Evolutionary conservation across 1,284 basidiomycete species (phyloP).

Genomic region (Marasmius sp.): DNA sequence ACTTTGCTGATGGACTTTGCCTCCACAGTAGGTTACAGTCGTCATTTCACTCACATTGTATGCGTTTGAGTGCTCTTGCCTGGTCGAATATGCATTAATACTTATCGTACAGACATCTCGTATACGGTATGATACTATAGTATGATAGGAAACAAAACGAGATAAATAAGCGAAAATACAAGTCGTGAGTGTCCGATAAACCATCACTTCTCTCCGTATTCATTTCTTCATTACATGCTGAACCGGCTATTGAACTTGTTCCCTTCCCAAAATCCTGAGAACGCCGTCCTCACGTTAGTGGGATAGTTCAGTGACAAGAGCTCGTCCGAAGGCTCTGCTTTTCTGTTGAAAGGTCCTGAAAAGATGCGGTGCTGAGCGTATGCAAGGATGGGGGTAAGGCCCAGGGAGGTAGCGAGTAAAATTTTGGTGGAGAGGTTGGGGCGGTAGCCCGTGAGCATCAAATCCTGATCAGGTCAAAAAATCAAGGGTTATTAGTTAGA

Average conservation of each 20-base stretch:
- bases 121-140: too few relatives aligned
- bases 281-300: slow-evolving; percentile 8
- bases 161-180: too few relatives aligned
- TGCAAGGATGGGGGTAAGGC: slow-evolving; percentile 39
- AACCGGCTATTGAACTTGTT: slow-evolving; percentile 1
- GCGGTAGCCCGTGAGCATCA: slow-evolving; percentile 42
- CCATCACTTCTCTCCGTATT: not conserved
- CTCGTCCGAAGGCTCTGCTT: slow-evolving; percentile 17
- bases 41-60: too few relatives aligned
- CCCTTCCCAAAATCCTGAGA: slow-evolving; percentile 9
- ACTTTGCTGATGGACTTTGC: too few relatives aligned
- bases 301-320: slow-evolving; percentile 21
- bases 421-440: slow-evolving; percentile 46
- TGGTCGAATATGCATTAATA: too few relatives aligned
- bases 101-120: too few relatives aligned
- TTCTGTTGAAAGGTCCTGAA: slow-evolving; percentile 32
- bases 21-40: too few relatives aligned
- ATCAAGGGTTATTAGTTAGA: slow-evolving; percentile 1
- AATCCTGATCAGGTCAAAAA: slow-evolving; percentile 35
- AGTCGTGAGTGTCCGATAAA: too few relatives aligned
- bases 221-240: not conserved
- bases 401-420: slow-evolving; percentile 46
- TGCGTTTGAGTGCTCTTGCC: too few relatives aligned
- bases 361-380: slow-evolving; percentile 41
- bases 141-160: too few relatives aligned